Conservation (phyloP, 805 yeast genomes). For the Pichia exigua region DNA sequence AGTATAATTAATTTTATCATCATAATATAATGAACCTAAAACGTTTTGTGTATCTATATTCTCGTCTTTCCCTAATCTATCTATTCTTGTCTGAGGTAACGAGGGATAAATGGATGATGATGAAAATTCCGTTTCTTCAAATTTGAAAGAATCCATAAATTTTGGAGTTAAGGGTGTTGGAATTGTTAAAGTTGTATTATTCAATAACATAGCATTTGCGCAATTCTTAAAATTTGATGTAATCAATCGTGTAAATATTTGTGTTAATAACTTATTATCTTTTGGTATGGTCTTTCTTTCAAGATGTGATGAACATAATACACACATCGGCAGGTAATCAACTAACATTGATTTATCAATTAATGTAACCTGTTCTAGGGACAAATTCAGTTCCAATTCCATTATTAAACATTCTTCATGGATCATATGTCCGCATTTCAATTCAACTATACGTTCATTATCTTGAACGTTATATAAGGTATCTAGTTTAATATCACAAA, state of each 20-base stretch:
- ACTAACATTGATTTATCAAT: constrained; percentile 2
- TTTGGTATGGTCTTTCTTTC: constrained; percentile 18
- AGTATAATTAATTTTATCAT: not conserved
- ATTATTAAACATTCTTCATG: constrained; percentile 53
- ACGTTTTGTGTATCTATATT: not conserved
- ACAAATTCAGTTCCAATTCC: constrained; percentile 25
- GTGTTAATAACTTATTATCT: constrained; percentile 13
- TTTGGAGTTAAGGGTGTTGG: constrained; percentile 1
- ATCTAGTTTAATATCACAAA: constrained; percentile 46
- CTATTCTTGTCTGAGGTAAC: not conserved
- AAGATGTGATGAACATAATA: constrained; percentile 13
- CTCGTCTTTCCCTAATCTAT: not conserved
- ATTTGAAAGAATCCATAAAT: constrained; percentile 1
- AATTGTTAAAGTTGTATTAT: not conserved
- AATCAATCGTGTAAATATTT: constrained; percentile 14
- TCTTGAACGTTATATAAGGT: constrained; percentile 36
- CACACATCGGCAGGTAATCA: constrained; percentile 22
- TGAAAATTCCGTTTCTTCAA: not conserved
- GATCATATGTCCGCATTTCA: constrained; percentile 46
- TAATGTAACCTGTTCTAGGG: not conserved
- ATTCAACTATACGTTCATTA: constrained; percentile 34
- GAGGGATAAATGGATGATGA: not conserved
- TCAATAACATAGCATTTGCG: not conserved
- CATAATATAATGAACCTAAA: not conserved
- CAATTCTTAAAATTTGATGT: not conserved